A percentile compares a stretch with the other conserved stretches of the same genome.
Conservation (phyloP, 169 alveolate genomes). For the Besnoitia besnoiti region DNA sequence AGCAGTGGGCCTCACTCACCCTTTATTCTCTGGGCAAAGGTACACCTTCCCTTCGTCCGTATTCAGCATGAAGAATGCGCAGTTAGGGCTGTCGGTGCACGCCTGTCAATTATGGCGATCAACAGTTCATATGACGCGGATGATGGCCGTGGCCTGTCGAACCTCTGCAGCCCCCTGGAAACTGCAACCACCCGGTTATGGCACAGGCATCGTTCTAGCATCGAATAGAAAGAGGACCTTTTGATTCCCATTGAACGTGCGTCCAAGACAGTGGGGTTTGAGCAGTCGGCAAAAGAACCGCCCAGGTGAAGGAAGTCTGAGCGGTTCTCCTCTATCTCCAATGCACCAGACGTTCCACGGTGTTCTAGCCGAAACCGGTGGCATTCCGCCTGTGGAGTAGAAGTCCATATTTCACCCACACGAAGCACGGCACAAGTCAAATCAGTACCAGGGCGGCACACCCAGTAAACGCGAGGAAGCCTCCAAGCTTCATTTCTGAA, state of each 20-base stretch:
- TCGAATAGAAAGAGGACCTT: background rate
- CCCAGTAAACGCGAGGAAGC: background rate
- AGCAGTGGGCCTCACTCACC: background rate
- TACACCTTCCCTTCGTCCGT: background rate
- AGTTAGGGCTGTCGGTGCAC: background rate
- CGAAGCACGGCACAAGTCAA: background rate
- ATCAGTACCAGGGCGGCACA: background rate
- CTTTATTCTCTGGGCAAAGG: slow-evolving; percentile 5
- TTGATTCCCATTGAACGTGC: slow-evolving; percentile 23
- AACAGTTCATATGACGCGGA: background rate
- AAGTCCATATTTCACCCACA: background rate
- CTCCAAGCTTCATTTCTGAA: background rate
- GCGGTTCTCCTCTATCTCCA: background rate
- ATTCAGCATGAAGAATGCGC: slow-evolving; percentile 33
- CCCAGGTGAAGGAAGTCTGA: slow-evolving; percentile 6
- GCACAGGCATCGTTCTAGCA: background rate
- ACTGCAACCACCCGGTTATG: background rate
- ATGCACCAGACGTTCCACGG: background rate
- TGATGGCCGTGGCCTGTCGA: no score
- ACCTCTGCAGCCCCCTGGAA: slow-evolving; percentile 40
- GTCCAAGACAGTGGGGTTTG: background rate
- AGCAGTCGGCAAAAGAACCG: slow-evolving; percentile 20
- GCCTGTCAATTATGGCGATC: background rate
- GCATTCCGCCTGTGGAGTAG: background rate
- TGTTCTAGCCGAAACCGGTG: background rate